Percentiles rank a stretch among this genome's conserved stretches.
Conservation (phyloP, 306 rosid genomes). For the Prosopis cineraria region DNA sequence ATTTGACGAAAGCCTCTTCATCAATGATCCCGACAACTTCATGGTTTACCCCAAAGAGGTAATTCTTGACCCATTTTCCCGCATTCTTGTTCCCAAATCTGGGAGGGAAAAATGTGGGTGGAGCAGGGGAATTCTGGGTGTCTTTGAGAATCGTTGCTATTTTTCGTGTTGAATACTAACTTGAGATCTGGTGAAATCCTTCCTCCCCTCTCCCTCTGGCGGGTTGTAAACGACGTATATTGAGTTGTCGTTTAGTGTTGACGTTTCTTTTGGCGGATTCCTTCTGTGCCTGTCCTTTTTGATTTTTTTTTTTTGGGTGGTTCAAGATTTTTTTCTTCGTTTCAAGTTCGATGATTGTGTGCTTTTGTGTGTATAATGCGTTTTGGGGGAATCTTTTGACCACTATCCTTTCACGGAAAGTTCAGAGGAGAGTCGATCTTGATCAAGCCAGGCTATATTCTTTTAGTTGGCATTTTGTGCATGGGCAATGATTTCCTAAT, state of each 20-base stretch:
- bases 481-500: background rate
- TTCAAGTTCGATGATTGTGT: background rate
- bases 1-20: conserved; percentile 36
- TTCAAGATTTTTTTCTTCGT: background rate
- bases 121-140: conserved; percentile 8
- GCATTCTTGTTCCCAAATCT: conserved; percentile 12
- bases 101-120: conserved; percentile 11
- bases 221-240: background rate
- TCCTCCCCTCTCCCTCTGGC: background rate
- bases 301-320: background rate
- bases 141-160: conserved; percentile 18
- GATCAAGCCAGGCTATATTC: background rate
- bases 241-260: background rate
- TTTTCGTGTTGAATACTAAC: background rate
- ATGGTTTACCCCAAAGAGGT: conserved; percentile 89
- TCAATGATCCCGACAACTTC: conserved; percentile 53
- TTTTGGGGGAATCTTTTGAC: background rate
- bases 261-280: background rate
- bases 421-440: background rate
- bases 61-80: background rate
- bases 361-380: conserved; percentile 7
- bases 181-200: background rate
- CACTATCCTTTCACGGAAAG: background rate
- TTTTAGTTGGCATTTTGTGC: background rate
- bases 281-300: background rate